Base-by-base conservation (phyloP, 2,329 filamentous ascomycete species). In the Ophiosphaerella narmari region DNA sequence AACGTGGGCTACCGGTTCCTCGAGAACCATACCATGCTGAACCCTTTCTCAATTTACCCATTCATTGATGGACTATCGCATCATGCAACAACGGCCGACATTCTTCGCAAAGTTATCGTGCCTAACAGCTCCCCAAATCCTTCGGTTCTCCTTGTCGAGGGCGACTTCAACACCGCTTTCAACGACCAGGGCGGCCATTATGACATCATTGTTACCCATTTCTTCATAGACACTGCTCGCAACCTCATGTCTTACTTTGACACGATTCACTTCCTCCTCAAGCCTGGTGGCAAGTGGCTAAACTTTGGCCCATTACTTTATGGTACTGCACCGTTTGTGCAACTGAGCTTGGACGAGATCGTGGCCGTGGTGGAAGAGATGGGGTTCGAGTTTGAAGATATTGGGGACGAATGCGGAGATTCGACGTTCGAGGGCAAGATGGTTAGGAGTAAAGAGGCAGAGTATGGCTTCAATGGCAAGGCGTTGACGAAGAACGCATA, bases 151-250 rank as follows among this genome's bases (percentile, higher is more conserved):
- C 71, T 82, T 0, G 71, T 82, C 0, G 83, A 85, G 57, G 82
- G 82, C 0, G 82, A 85, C 57, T 85, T 85, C 54, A 81, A 77
- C 0, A 77, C 75, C 4, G 66, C 69, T 1, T 72, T 77, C 0
- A 39, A 46, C 11, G 48, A 50, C n/a, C 48, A 58, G 35, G 21
- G 46, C 5, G 59, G 52, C 0, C 50, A 55, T 4, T 84, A 75
- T 61, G 81, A 85, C 45, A 71, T 77, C 1, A 66, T 85, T 0
- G 65, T 83, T 0, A 84, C 82, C 0, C 77, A 83, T 37, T 85
- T 84, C 68, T 85, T 85, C 67, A 84, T 85, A 55, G 82, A 85
- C 59, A 85, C 82, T 0, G 82, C 82, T 0, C 75, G 81, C 0
- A 85, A 85, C 46, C 63, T 84, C 1, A 74, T 83, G 62, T 68